Base-by-base conservation (phyloP, 306 rosid species). In the Vigna radiata region DNA sequence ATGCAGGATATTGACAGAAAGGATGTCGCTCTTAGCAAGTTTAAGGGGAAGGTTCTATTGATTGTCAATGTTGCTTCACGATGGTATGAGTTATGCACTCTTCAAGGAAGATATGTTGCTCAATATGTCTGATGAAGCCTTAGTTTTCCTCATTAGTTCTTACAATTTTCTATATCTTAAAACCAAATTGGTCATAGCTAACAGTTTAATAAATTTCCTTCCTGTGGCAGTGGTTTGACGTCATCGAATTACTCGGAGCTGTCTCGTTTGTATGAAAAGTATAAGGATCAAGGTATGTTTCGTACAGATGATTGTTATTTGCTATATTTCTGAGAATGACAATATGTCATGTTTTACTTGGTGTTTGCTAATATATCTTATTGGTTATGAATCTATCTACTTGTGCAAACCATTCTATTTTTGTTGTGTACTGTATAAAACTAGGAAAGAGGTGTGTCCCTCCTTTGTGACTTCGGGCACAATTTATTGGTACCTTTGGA, bases 41-140 rank as follows among this genome's bases (percentile, higher is more conserved):
- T 89, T 74, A 96, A 92, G 86, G 96, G 97, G 75, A 96, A 96
- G 88, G 96, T 84, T 89, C 91, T 92, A 7, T 83, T 96, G 90
- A 83, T 96, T 68, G 99, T 96, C 73, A 96, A 96, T 65, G 99
- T 96, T 83, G 99, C 99, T 85, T 96, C 99, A 56, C 86, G 73
- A 88, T 96, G 99, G 99, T 96, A 96, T 70, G 70, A 8, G 65
- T 25, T 92, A 86, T 70, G 50, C 31, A 76, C 23, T 56, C 36
- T 68, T 58, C 58, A 18, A 62, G 66, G 54, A 70, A 44, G 11
- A 19, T 72, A 56, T 54, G 21, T 66, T 17, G 31, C 56, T 68
- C 19, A 18, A 13, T 59, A 8, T 50, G 52, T 46, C 16, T 61
- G 79, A 72, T 39, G 29, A 17, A 76, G 17, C 44, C 60, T 16